Conservation (phyloP, 257 asterid genomes). For the Gynochthodes officinalis region DNA sequence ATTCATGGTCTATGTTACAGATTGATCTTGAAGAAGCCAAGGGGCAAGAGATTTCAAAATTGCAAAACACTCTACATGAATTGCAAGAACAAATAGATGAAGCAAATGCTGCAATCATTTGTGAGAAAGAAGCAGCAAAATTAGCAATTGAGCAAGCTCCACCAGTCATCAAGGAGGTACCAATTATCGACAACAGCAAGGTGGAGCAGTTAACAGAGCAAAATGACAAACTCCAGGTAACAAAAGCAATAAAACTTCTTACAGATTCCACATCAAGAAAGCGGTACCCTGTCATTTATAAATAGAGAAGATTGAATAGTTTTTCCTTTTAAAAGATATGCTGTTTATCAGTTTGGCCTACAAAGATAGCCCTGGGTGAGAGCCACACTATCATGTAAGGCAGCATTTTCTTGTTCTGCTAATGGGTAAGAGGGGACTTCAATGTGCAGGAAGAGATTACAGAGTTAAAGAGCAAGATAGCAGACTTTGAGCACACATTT, state of each 20-base stretch:
- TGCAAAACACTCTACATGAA: constrained; percentile 62
- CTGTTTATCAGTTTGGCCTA: background rate
- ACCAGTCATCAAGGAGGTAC: constrained; percentile 85
- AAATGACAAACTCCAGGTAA: constrained; percentile 75
- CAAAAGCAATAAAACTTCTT: constrained; percentile 17
- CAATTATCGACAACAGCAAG: constrained; percentile 70
- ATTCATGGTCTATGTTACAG: constrained; percentile 40
- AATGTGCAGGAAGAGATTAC: constrained; percentile 57
- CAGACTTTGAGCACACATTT: constrained; percentile 56
- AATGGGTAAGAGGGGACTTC: background rate
- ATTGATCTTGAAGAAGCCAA: constrained; percentile 84
- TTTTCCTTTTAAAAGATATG: background rate
- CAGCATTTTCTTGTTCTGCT: background rate
- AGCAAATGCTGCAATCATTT: constrained; percentile 64
- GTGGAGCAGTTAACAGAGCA: constrained; percentile 70
- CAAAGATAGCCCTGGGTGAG: background rate
- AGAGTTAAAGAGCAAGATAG: constrained; percentile 57
- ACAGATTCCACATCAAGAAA: constrained; percentile 2
- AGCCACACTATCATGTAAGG: background rate
- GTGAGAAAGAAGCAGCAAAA: constrained; percentile 80
- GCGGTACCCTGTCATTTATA: background rate
- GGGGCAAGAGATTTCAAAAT: constrained; percentile 68
- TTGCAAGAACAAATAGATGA: constrained; percentile 65
- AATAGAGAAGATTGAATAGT: background rate
- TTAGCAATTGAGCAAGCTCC: constrained; percentile 89